A percentile compares a stretch with the other conserved stretches of the same genome.
Evolutionary conservation across 1,284 basidiomycete species (phyloP).

Genomic region (Ceratobasidium sp.): DNA sequence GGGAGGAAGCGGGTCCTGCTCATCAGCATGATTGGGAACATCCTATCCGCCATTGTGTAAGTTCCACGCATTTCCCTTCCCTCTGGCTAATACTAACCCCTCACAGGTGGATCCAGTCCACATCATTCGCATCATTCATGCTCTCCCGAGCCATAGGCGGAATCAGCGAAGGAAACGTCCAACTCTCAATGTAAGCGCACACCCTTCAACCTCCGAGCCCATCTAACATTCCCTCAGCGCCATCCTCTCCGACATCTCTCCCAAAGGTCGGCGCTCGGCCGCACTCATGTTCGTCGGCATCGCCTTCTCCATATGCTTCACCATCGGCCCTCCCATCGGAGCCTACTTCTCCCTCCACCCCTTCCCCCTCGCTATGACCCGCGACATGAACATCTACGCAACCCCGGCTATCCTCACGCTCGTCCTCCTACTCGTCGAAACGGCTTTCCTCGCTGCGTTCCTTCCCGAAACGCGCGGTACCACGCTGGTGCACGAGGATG

Average conservation of each 20-base stretch:
- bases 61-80: constrained; percentile 51
- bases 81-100: constrained; percentile 21
- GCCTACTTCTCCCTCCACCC: constrained; percentile 76
- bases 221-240: constrained; percentile 62
- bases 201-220: background rate
- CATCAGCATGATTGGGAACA: constrained; percentile 89
- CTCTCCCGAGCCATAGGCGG: constrained; percentile 90
- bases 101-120: constrained; percentile 84
- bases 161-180: constrained; percentile 77
- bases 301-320: constrained; percentile 92
- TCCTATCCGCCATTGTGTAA: constrained; percentile 81
- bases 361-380: constrained; percentile 60
- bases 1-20: constrained; percentile 85
- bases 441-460: constrained; percentile 73
- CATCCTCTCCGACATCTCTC: constrained; percentile 88
- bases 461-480: constrained; percentile 80
- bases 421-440: constrained; percentile 74
- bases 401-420: constrained; percentile 82
- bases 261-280: constrained; percentile 77
- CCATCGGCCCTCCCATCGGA: constrained; percentile 84
- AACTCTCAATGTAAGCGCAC: constrained; percentile 56
- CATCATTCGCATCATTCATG: constrained; percentile 86
- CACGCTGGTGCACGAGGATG: constrained; percentile 50
- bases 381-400: constrained; percentile 85
- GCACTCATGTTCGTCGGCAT: constrained; percentile 92